Percentiles rank a stretch among this genome's conserved stretches.
phyloP scores from a whole-genome alignment of 1,284 basidiomycete species.

The Acaromyces ingoldii region DNA sequence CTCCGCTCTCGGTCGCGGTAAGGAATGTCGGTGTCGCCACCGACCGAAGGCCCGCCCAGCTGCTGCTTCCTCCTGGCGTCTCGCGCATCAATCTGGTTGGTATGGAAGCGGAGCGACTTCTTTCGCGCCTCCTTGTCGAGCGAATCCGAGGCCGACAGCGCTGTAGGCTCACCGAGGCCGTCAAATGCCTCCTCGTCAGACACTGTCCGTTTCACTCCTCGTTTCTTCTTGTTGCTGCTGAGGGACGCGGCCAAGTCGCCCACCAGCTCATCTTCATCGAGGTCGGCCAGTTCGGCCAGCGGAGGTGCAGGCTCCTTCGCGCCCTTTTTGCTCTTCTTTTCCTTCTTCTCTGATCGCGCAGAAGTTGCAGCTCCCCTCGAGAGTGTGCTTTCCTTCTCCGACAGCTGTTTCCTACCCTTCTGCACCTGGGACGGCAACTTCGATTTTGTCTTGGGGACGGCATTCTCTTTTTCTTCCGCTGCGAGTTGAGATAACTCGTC shows the following conservation, averaged over 20 bases:
- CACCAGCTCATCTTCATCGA: constrained; percentile 23
- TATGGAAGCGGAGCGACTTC: constrained; percentile 45
- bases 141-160: constrained; percentile 30
- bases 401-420: constrained; percentile 8
- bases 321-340: constrained; percentile 11
- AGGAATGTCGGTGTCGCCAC: constrained; percentile 48
- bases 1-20: constrained; percentile 46
- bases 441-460: constrained; percentile 2
- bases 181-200: constrained; percentile 21
- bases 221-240: not conserved
- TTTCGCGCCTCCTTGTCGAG: constrained; percentile 40
- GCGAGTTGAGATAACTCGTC: constrained; percentile 36
- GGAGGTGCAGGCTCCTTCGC: constrained; percentile 17
- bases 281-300: constrained; percentile 23
- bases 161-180: constrained; percentile 39
- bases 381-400: not conserved
- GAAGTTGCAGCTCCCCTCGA: not conserved
- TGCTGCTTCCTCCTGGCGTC: constrained; percentile 21
- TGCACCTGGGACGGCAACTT: not conserved
- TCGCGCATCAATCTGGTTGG: constrained; percentile 27
- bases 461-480: constrained; percentile 30
- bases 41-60: constrained; percentile 18
- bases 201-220: constrained; percentile 5
- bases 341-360: constrained; percentile 9
- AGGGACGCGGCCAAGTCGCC: not conserved